These are phyloP conservation scores for Hyphopichia khmerensis DNA, from an alignment of 1,139 yeast genomes.

Conservation along the genomic window DNA sequence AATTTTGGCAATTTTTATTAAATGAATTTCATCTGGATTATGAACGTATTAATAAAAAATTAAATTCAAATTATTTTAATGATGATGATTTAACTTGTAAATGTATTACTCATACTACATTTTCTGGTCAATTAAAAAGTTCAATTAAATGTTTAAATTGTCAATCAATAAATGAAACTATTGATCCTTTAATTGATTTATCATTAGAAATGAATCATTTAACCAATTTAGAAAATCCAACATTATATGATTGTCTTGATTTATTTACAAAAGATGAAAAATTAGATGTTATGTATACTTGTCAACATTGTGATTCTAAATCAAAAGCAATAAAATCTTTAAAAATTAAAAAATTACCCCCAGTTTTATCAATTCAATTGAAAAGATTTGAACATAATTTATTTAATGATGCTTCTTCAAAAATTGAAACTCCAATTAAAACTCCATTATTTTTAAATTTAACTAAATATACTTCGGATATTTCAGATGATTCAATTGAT, in stretches of 20 bases:
- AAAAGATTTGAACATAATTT: constrained; percentile 82
- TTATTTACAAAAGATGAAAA: constrained; percentile 76
- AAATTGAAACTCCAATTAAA: constrained; percentile 71
- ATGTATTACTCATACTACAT: constrained; percentile 80
- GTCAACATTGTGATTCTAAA: constrained; percentile 60
- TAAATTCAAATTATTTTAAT: neutral
- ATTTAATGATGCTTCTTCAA: constrained; percentile 55
- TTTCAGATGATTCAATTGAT: constrained; percentile 16
- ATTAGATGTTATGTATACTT: constrained; percentile 70
- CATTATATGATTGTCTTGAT: constrained; percentile 64
- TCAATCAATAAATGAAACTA: constrained; percentile 58
- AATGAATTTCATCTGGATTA: constrained; percentile 74
- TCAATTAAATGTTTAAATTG: constrained; percentile 76
- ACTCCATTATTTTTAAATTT: constrained; percentile 75
- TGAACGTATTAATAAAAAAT: constrained; percentile 21
- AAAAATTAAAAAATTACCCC: constrained; percentile 66
- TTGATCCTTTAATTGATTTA: constrained; percentile 89
- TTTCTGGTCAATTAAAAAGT: constrained; percentile 72
- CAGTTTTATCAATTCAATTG: constrained; percentile 78
- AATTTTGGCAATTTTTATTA: constrained; percentile 86
- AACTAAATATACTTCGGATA: constrained; percentile 53
- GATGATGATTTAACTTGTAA: constrained; percentile 38
- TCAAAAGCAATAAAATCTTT: constrained; percentile 72
- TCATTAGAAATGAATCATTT: constrained; percentile 64
- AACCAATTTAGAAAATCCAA: constrained; percentile 14